These are phyloP conservation scores for Mortierella sp. DNA, from an alignment of 371 early-diverging fungal genomes.

Conservation along the genomic window DNA sequence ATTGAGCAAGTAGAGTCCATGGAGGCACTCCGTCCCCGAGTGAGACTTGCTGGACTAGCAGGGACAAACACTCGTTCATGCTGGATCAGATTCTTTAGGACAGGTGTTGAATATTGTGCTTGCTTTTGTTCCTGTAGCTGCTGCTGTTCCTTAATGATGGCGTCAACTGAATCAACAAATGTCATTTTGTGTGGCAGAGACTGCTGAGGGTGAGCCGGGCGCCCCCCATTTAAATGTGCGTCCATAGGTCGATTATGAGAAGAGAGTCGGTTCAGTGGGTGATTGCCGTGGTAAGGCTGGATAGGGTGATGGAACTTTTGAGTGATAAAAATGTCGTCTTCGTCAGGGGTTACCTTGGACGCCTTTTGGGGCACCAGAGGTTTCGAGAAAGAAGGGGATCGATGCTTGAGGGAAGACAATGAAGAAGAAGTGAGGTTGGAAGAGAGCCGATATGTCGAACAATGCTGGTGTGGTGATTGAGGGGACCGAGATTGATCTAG, in stretches of 20 bases:
- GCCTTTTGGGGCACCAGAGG: background rate
- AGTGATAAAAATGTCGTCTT: background rate
- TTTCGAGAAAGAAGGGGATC: background rate
- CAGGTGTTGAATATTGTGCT: background rate
- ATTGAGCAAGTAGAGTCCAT: too few species aligned
- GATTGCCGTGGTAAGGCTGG: slow-evolving; percentile 12
- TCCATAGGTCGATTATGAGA: slow-evolving; percentile 1
- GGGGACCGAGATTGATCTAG: background rate
- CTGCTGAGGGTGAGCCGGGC: background rate
- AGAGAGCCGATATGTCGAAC: too few species aligned
- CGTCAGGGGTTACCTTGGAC: background rate
- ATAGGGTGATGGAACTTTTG: slow-evolving; percentile 17
- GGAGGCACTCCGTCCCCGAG: background rate
- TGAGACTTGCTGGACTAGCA: slow-evolving; percentile 11
- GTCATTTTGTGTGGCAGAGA: background rate
- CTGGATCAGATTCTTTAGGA: background rate
- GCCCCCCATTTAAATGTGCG: background rate
- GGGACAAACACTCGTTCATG: slow-evolving; percentile 8
- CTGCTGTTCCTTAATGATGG: background rate
- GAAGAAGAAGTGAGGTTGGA: slow-evolving; percentile 1
- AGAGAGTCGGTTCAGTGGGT: slow-evolving; percentile 22
- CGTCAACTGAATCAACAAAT: too few species aligned
- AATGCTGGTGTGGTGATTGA: background rate
- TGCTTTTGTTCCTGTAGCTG: background rate
- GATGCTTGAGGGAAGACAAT: background rate